Evolutionary conservation across 306 rosid species (phyloP).

Genomic region (Trifolium subterraneum): DNA sequence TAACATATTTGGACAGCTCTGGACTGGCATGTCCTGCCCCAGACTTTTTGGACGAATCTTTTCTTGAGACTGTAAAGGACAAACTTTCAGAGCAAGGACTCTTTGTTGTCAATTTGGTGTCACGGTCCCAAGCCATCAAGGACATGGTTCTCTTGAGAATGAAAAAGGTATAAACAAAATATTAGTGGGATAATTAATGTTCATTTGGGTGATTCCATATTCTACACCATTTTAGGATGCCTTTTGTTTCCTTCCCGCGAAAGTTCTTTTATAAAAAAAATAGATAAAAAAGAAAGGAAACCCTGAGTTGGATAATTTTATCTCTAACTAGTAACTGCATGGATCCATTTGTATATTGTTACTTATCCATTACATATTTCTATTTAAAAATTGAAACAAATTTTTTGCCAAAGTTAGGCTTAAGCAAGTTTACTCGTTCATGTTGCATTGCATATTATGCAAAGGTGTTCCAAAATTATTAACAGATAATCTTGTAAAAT

Average conservation of each 20-base stretch:
- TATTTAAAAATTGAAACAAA: background rate
- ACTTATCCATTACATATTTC: background rate
- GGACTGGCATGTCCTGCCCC: conserved; percentile 93
- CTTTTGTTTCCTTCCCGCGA: background rate
- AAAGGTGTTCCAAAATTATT: background rate
- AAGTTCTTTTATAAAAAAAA: background rate
- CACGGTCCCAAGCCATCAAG: conserved; percentile 78
- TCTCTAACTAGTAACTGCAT: background rate
- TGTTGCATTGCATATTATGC: background rate
- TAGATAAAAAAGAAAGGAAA: conserved; percentile 6
- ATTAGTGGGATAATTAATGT: conserved; percentile 31
- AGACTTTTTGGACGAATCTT: conserved; percentile 73
- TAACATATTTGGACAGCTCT: conserved; percentile 57
- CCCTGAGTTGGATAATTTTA: background rate
- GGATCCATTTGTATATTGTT: background rate
- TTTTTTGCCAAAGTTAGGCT: background rate
- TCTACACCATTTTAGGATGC: conserved; percentile 3
- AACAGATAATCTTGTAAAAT: background rate
- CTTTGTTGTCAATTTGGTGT: conserved; percentile 83
- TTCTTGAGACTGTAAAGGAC: conserved; percentile 69
- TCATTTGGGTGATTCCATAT: background rate
- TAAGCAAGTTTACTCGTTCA: background rate
- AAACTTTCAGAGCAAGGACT: conserved; percentile 76
- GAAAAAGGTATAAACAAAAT: conserved; percentile 70
- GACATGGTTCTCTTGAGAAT: conserved; percentile 66